Evolutionary conservation across 345 rosid genomes (phyloP).

Genomic region (Syzygium oleosum): DNA sequence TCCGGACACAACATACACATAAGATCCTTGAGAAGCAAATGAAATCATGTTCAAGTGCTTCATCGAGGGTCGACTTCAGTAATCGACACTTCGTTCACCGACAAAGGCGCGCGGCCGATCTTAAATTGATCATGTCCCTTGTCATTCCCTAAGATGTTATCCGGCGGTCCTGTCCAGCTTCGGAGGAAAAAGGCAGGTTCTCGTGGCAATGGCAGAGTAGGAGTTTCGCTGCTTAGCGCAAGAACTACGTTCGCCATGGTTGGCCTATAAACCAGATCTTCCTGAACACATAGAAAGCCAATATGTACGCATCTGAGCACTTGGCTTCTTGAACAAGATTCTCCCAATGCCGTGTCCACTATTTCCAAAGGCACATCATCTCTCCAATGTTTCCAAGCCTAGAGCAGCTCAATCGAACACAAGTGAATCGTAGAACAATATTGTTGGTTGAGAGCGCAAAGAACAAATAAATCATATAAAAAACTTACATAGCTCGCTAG

Average conservation of each 20-base stretch:
- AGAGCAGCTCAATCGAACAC: background rate
- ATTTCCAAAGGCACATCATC: background rate
- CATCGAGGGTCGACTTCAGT: background rate
- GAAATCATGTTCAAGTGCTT: constrained; percentile 2
- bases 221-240: background rate
- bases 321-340: background rate
- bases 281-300: background rate
- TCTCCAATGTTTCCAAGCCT: background rate
- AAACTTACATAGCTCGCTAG: background rate
- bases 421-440: background rate
- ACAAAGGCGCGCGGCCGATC: background rate
- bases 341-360: background rate
- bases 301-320: background rate
- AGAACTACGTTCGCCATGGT: background rate
- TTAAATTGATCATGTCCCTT: background rate
- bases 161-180: background rate
- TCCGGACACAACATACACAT: background rate
- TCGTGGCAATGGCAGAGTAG: background rate
- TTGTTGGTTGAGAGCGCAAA: background rate
- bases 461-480: background rate
- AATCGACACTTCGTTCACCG: background rate
- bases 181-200: background rate
- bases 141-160: background rate
- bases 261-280: background rate
- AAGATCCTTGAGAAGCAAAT: background rate